phyloP scores from a whole-genome alignment of 2,329 filamentous ascomycete species.

The Penicillium nordicum region DNA sequence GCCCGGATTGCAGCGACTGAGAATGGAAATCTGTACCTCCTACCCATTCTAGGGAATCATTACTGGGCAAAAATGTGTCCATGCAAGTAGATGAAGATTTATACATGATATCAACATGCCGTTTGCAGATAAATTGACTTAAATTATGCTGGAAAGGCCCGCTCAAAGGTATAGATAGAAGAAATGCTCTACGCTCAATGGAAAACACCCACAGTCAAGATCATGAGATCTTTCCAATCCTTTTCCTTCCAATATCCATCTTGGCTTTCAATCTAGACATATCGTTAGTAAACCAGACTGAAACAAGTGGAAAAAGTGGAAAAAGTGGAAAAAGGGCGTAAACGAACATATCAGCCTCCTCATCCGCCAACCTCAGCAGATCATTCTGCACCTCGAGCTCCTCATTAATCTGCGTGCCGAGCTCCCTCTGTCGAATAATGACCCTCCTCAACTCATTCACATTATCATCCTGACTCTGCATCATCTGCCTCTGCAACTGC shows the following conservation, averaged over 20 bases:
- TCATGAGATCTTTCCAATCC: conserved; percentile 47
- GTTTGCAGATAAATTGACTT: neutral
- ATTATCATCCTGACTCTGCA: conserved; percentile 59
- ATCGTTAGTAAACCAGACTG: conserved; percentile 15
- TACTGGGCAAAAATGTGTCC: neutral
- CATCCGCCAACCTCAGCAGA: conserved; percentile 56
- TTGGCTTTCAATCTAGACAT: conserved; percentile 41
- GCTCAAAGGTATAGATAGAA: neutral
- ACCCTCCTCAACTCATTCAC: conserved; percentile 58
- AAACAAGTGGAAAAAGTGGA: neutral
- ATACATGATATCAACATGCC: neutral
- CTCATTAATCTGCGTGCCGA: conserved; percentile 61
- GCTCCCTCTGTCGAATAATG: conserved; percentile 57
- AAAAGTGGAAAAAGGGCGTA: neutral
- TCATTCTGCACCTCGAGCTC: conserved; percentile 62
- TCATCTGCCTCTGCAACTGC: conserved; percentile 61
- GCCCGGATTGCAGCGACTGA: neutral
- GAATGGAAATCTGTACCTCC: neutral
- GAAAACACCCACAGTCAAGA: neutral
- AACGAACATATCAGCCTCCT: conserved; percentile 52
- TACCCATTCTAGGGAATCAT: neutral
- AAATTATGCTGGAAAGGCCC: neutral
- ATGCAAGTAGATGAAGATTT: neutral
- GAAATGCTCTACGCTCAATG: neutral
- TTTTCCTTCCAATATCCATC: conserved; percentile 47